Evolutionary conservation across 768 basidiomycete species (phyloP).

Genomic region (Lepiota brunneoincarnata): DNA sequence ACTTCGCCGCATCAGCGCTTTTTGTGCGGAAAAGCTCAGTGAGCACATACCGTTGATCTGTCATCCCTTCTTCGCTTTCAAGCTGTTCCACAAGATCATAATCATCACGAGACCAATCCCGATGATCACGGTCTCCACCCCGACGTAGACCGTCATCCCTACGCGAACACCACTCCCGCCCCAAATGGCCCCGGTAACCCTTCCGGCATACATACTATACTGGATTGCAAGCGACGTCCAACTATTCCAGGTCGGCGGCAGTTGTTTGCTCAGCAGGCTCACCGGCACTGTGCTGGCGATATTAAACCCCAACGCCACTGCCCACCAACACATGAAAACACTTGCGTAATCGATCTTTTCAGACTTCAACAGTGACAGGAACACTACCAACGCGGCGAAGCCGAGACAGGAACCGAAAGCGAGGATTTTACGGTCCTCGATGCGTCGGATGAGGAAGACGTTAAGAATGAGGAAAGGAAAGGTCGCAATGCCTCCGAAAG

Average conservation of each 20-base stretch:
- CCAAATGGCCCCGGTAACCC: conserved; percentile 63
- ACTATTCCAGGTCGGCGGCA: conserved; percentile 60
- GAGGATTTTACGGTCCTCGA: conserved; percentile 60
- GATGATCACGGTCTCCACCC: conserved; percentile 56
- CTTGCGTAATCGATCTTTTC: conserved; percentile 42
- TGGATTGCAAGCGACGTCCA: conserved; percentile 57
- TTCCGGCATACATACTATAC: conserved; percentile 64
- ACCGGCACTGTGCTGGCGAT: conserved; percentile 65
- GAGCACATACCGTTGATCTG: too few species aligned
- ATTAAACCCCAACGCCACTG: conserved; percentile 69
- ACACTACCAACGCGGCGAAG: conserved; percentile 46
- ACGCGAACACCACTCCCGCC: conserved; percentile 60
- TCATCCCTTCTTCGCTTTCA: conserved; percentile 62
- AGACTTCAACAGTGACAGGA: conserved; percentile 43
- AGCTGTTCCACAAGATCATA: conserved; percentile 51
- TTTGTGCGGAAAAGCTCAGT: too few species aligned
- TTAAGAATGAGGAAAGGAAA: conserved; percentile 68
- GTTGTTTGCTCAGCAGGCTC: conserved; percentile 64
- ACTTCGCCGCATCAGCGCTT: too few species aligned
- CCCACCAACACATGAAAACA: conserved; percentile 50
- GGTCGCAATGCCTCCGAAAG: conserved; percentile 56
- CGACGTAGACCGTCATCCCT: conserved; percentile 59
- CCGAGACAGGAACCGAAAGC: conserved; percentile 50
- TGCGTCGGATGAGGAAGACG: conserved; percentile 51
- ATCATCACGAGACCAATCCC: conserved; percentile 56